Conservation (phyloP, 768 basidiomycete genomes). For the Agaricus blazei region DNA sequence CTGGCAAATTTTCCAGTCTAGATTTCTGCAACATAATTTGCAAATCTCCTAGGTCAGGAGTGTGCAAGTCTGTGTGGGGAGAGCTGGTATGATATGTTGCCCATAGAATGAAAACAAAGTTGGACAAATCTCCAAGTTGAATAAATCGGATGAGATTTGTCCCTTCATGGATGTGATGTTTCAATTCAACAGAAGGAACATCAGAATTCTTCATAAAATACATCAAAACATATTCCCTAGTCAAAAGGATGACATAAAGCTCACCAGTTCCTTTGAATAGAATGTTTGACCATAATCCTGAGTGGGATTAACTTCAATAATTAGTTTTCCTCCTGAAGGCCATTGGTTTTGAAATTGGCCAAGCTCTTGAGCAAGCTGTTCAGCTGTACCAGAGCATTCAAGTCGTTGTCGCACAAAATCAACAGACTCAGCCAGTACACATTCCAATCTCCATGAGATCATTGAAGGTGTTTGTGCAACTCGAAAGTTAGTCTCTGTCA, state of each 20-base stretch:
- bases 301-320: constrained; percentile 40
- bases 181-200: constrained; percentile 22
- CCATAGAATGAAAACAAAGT: constrained; percentile 39
- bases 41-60: neutral
- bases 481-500: neutral
- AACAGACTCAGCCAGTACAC: constrained; percentile 23
- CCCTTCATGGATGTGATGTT: constrained; percentile 34
- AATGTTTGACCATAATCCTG: constrained; percentile 28
- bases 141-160: constrained; percentile 45
- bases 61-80: neutral
- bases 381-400: constrained; percentile 12
- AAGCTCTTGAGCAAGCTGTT: constrained; percentile 20
- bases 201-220: neutral
- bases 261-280: constrained; percentile 40
- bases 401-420: constrained; percentile 16
- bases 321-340: constrained; percentile 40
- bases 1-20: neutral
- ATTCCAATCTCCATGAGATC: constrained; percentile 29
- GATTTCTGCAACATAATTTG: neutral
- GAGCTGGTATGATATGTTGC: constrained; percentile 19
- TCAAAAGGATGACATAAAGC: constrained; percentile 11
- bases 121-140: constrained; percentile 37
- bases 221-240: neutral
- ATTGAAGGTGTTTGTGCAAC: constrained; percentile 6
- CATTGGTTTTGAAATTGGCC: constrained; percentile 27